These are phyloP conservation scores for Phytophthora ohioensis DNA, from an alignment of 352 stramenopile genomes.

Conservation along the genomic window DNA sequence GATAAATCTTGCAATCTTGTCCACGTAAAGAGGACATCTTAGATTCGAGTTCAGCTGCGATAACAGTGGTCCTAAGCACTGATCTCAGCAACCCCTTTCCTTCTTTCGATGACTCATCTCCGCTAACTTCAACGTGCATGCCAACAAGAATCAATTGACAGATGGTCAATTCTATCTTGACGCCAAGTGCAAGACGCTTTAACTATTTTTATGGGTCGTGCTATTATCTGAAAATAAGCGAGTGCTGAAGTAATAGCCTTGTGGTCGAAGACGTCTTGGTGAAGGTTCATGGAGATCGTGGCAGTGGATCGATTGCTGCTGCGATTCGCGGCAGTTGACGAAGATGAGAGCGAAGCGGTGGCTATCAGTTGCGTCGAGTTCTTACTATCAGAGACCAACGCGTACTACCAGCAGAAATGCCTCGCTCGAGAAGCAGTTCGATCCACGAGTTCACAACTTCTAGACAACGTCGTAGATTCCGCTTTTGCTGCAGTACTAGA, in stretches of 20 bases:
- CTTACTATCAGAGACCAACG: slow-evolving; percentile 67
- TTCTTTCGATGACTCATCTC: not conserved
- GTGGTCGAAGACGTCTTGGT: not conserved
- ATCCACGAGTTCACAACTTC: slow-evolving; percentile 35
- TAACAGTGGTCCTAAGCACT: too few relatives aligned
- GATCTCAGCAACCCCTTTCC: too few relatives aligned
- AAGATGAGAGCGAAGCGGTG: slow-evolving; percentile 66
- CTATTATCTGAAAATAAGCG: slow-evolving; percentile 14
- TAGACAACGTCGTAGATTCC: slow-evolving; percentile 50
- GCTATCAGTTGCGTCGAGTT: slow-evolving; percentile 58
- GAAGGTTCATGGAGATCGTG: slow-evolving; percentile 44
- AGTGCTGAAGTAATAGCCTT: not conserved
- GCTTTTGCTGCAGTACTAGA: slow-evolving; percentile 42
- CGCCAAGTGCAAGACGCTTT: not conserved
- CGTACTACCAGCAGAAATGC: slow-evolving; percentile 52
- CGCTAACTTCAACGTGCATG: not conserved
- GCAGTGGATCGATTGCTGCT: slow-evolving; percentile 45
- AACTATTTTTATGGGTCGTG: not conserved
- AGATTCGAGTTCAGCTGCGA: too few relatives aligned
- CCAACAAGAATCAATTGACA: not conserved
- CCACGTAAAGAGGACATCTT: too few relatives aligned
- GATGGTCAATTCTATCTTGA: not conserved
- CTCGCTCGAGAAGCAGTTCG: slow-evolving; percentile 36
- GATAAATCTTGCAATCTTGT: too few relatives aligned
- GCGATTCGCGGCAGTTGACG: slow-evolving; percentile 46